Percentiles rank a stretch among this genome's conserved stretches.
Evolutionary conservation across 495 filamentous ascomycete genomes (phyloP).

Genomic region (Jackrogersella minutella): DNA sequence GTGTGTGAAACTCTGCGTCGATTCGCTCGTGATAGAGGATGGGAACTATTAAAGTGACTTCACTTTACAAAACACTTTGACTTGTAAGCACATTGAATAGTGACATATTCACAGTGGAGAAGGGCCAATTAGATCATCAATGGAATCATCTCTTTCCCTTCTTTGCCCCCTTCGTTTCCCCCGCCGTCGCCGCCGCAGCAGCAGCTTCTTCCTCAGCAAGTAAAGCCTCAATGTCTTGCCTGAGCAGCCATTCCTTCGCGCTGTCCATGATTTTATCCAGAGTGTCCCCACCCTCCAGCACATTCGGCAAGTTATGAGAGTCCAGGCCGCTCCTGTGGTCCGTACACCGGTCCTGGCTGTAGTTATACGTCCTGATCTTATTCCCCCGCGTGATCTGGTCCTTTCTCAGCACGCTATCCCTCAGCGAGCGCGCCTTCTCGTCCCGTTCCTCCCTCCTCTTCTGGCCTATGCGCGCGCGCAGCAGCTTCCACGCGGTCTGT

Average conservation of each 20-base stretch:
- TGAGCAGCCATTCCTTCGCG: conserved; percentile 78
- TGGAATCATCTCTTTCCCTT: conserved; percentile 47
- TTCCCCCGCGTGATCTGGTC: conserved; percentile 87
- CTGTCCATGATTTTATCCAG: conserved; percentile 83
- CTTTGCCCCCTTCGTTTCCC: conserved; percentile 32
- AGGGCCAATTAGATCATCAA: not conserved
- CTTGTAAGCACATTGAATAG: too few relatives aligned
- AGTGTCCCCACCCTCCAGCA: conserved; percentile 74
- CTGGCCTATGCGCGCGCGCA: conserved; percentile 86
- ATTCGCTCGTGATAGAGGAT: too few relatives aligned
- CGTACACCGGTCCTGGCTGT: conserved; percentile 88
- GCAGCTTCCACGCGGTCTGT: conserved; percentile 81
- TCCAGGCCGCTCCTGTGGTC: conserved; percentile 90
- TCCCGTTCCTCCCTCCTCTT: conserved; percentile 82
- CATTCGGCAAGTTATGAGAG: conserved; percentile 80
- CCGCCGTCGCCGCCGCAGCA: conserved; percentile 31
- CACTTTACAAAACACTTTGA: too few relatives aligned
- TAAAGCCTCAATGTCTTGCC: conserved; percentile 77
- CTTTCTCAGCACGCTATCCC: conserved; percentile 77
- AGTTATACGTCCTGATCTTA: conserved; percentile 97
- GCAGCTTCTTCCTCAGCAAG: conserved; percentile 58
- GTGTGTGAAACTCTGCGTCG: too few relatives aligned
- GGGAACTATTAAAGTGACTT: too few relatives aligned
- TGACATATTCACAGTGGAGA: not conserved
- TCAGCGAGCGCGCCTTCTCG: conserved; percentile 74